A percentile compares a stretch with the other conserved stretches of the same genome.
Evolutionary conservation across 1,284 basidiomycete genomes (phyloP).

Genomic region (Ustilago cynodontis): DNA sequence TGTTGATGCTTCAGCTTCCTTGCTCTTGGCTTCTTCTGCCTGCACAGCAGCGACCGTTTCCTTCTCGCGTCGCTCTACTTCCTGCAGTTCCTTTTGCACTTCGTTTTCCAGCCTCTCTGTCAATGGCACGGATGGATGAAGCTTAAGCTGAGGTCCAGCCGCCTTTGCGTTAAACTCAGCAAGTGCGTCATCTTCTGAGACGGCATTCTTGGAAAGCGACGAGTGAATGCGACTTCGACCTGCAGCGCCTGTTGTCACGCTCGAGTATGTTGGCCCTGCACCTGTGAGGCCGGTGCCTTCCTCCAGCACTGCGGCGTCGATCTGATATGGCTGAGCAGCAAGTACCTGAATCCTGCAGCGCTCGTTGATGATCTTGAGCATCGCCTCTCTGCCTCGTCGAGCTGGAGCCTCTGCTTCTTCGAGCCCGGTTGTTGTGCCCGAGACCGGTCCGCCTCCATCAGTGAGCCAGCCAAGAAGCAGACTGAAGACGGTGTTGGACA

Average conservation of each 20-base stretch:
- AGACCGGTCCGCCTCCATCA: constrained; percentile 86
- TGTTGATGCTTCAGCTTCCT: constrained; percentile 27
- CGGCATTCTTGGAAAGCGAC: constrained; percentile 50
- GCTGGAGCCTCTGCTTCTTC: constrained; percentile 72
- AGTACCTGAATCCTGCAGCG: constrained; percentile 83
- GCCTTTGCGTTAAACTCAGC: constrained; percentile 65
- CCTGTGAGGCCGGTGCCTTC: constrained; percentile 68
- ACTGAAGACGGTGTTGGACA: constrained; percentile 91
- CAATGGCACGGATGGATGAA: constrained; percentile 63
- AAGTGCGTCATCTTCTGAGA: constrained; percentile 62
- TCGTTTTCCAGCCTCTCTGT: constrained; percentile 64
- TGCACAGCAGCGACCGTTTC: constrained; percentile 39
- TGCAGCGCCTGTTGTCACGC: constrained; percentile 24
- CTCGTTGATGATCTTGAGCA: constrained; percentile 94
- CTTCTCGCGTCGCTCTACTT: constrained; percentile 49
- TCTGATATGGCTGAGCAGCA: constrained; percentile 59
- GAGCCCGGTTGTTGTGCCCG: constrained; percentile 84
- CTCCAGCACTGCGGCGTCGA: constrained; percentile 62
- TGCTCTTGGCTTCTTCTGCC: constrained; percentile 41
- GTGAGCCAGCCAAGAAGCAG: constrained; percentile 96
- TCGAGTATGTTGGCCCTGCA: constrained; percentile 58
- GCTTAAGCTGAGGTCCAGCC: constrained; percentile 66
- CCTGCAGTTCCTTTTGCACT: constrained; percentile 61
- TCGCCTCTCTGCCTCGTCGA: constrained; percentile 76
- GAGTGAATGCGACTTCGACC: constrained; percentile 43